A percentile compares a stretch with the other conserved stretches of the same genome.
Conservation (phyloP, 495 filamentous ascomycete genomes). For the Usnea hakonensis region DNA sequence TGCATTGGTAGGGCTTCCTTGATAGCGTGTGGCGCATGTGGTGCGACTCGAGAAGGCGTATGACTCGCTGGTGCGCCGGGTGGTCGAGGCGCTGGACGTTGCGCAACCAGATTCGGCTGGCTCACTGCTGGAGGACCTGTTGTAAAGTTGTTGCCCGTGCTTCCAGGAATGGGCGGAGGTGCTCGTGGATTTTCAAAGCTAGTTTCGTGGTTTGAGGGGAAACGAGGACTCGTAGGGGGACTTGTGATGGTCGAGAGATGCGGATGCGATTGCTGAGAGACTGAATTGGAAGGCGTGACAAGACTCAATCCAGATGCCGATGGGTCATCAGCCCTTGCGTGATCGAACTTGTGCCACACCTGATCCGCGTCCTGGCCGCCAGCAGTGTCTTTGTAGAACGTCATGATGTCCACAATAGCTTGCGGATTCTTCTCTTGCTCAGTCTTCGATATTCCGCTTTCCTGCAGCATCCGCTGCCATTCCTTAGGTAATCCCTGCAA, state of each 20-base stretch:
- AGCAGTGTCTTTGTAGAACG: conserved; percentile 90
- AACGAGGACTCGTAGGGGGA: conserved; percentile 83
- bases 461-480: conserved; percentile 92
- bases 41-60: conserved; percentile 36
- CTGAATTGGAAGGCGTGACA: conserved; percentile 27
- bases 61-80: conserved; percentile 57
- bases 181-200: conserved; percentile 97
- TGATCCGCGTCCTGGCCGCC: conserved; percentile 74
- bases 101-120: conserved; percentile 25
- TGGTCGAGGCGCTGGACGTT: conserved; percentile 45
- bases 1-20: conserved; percentile 50
- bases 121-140: conserved; percentile 31
- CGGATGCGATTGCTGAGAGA: conserved; percentile 33
- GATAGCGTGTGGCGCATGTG: conserved; percentile 40
- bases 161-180: conserved; percentile 79
- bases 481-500: conserved; percentile 85
- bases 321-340: conserved; percentile 53
- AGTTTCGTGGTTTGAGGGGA: conserved; percentile 80
- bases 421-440: conserved; percentile 94
- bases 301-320: conserved; percentile 46
- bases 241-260: conserved; percentile 60
- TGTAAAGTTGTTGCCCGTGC: conserved; percentile 31
- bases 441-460: conserved; percentile 92
- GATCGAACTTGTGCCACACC: conserved; percentile 91
- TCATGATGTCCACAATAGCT: conserved; percentile 87